Evolutionary conservation across 164 flowering plant genomes (phyloP).

Genomic region (Nelumbo lutea): DNA sequence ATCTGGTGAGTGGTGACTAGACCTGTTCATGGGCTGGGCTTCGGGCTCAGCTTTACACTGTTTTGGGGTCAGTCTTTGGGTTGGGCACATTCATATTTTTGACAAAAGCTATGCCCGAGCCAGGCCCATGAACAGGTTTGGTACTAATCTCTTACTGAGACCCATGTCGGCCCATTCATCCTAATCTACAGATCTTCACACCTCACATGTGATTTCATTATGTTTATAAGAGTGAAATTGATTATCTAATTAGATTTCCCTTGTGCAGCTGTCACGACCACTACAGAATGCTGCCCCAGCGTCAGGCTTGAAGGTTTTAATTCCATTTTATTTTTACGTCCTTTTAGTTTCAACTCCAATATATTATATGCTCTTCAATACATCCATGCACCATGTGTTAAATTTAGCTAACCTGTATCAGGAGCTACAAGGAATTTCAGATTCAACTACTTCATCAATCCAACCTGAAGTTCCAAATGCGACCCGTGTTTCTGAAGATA

Average conservation of each 20-base stretch:
- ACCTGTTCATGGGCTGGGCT: too few species aligned
- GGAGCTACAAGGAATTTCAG: slow-evolving; percentile 35
- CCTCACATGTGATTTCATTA: neutral
- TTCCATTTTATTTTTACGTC: neutral
- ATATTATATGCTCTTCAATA: too few species aligned
- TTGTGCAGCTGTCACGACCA: slow-evolving; percentile 23
- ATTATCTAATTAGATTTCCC: neutral
- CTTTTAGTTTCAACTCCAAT: neutral
- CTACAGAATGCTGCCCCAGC: slow-evolving; percentile 21
- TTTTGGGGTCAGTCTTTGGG: too few species aligned
- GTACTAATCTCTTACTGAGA: neutral
- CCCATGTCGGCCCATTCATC: neutral
- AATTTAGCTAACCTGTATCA: slow-evolving; percentile 10
- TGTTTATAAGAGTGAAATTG: neutral
- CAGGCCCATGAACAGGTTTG: too few species aligned
- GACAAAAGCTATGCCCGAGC: too few species aligned
- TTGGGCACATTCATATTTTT: too few species aligned
- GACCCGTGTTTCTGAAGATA: slow-evolving; percentile 19
- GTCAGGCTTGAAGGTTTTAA: slow-evolving; percentile 37
- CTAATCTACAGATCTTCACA: neutral
- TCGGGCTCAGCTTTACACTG: too few species aligned
- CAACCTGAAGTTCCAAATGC: slow-evolving; percentile 20
- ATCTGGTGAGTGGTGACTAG: too few species aligned
- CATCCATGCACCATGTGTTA: neutral
- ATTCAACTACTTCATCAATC: slow-evolving; percentile 8